phyloP scores from a whole-genome alignment of 305 asterid species.

The Fraxinus albicans region DNA sequence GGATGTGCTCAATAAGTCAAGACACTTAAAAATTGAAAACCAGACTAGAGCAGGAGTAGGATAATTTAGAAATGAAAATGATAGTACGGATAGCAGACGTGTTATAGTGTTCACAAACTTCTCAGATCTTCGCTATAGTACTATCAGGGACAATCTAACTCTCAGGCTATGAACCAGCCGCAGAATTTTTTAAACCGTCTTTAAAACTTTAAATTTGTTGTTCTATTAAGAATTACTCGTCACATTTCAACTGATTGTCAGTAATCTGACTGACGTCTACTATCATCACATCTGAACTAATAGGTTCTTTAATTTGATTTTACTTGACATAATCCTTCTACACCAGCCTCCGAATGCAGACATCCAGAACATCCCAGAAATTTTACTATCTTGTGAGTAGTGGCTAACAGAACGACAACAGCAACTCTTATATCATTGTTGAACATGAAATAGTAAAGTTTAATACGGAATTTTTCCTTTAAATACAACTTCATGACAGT shows the following conservation, averaged over 20 bases:
- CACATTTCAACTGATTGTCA: background rate
- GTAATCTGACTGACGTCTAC: background rate
- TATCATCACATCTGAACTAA: background rate
- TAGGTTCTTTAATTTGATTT: background rate
- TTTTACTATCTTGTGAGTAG: background rate
- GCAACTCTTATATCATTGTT: background rate
- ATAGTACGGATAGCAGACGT: background rate
- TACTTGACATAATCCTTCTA: background rate
- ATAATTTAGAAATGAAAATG: background rate
- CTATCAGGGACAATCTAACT: background rate
- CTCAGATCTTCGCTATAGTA: background rate
- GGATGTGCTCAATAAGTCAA: background rate
- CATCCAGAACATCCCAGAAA: background rate
- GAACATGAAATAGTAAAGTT: background rate
- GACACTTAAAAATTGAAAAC: background rate
- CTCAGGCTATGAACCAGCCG: background rate
- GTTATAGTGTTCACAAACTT: background rate
- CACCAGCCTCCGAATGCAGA: background rate
- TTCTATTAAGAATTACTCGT: background rate
- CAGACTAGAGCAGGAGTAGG: background rate
- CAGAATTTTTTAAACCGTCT: background rate
- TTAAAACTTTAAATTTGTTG: background rate
- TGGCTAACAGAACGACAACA: background rate
- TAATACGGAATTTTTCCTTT: background rate
- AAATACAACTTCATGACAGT: background rate